phyloP scores from a whole-genome alignment of 352 stramenopile species.

The Globisporangium orthogonon region DNA sequence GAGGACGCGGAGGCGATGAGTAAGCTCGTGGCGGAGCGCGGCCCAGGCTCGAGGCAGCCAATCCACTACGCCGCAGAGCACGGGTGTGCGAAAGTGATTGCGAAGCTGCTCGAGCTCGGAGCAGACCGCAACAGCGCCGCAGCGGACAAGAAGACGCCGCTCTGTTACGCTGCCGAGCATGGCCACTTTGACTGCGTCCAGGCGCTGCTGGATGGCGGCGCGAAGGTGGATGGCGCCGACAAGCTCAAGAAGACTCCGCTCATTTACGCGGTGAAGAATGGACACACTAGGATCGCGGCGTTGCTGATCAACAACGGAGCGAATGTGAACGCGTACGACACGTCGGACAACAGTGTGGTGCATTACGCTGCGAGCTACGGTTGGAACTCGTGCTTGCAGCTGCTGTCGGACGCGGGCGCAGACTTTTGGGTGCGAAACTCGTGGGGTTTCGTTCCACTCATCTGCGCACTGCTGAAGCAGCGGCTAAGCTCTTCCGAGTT shows the following conservation, averaged over 20 bases:
- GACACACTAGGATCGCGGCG: constrained; percentile 39
- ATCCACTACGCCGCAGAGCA: constrained; percentile 53
- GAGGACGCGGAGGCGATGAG: constrained; percentile 21
- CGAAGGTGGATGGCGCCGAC: constrained; percentile 53
- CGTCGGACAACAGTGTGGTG: constrained; percentile 66
- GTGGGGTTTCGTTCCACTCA: constrained; percentile 70
- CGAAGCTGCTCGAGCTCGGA: constrained; percentile 42
- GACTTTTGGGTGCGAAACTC: constrained; percentile 68
- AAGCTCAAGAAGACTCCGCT: constrained; percentile 79
- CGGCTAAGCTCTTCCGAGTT: constrained; percentile 44
- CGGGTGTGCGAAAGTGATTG: constrained; percentile 33
- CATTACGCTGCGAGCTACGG: constrained; percentile 78
- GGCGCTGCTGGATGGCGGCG: constrained; percentile 38
- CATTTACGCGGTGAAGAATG: constrained; percentile 75
- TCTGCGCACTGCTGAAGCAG: constrained; percentile 64
- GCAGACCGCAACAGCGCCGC: constrained; percentile 47
- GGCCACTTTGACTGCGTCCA: constrained; percentile 55
- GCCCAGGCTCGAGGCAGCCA: constrained; percentile 40
- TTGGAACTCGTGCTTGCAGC: constrained; percentile 56
- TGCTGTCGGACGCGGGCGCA: constrained; percentile 45
- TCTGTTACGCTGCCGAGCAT: constrained; percentile 51
- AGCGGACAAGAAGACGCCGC: constrained; percentile 42
- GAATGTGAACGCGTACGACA: constrained; percentile 73
- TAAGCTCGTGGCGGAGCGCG: constrained; percentile 41
- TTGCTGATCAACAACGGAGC: constrained; percentile 59